Evolutionary conservation across 2,329 filamentous ascomycete species (phyloP).

Genomic region (Curvularia verruculosa): DNA sequence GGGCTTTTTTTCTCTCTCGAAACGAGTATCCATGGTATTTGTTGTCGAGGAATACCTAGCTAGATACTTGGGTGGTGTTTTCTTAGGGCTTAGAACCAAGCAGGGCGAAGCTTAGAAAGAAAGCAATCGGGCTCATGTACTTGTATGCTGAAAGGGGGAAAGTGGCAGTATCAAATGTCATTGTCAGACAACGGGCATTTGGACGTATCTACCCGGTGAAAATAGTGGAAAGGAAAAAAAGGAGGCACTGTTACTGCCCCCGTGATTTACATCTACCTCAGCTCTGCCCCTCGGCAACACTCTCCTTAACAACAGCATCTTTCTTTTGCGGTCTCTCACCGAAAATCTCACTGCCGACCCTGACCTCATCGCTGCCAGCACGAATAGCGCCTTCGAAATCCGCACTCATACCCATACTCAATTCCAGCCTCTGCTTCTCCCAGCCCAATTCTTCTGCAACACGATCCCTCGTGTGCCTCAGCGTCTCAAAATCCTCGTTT

Average conservation of each 20-base stretch:
- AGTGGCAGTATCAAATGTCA: too few relatives aligned
- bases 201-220: too few relatives aligned
- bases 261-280: not conserved
- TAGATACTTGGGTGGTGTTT: not conserved
- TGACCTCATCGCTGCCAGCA: conserved; percentile 85
- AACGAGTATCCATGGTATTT: not conserved
- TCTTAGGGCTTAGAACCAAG: not conserved
- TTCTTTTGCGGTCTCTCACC: conserved; percentile 79
- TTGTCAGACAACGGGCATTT: too few relatives aligned
- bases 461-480: conserved; percentile 73
- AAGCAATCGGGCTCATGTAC: too few relatives aligned
- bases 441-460: conserved; percentile 68
- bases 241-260: too few relatives aligned
- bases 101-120: not conserved
- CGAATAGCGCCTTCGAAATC: conserved; percentile 90
- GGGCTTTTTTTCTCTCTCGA: not conserved
- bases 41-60: not conserved
- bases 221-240: too few relatives aligned
- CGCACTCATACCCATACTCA: conserved; percentile 99
- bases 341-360: conserved; percentile 94
- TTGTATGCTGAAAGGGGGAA: not conserved
- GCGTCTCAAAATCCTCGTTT: conserved; percentile 83
- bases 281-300: conserved; percentile 24
- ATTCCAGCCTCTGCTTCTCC: conserved; percentile 67
- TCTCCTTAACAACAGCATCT: conserved; percentile 70